Conservation (phyloP, 1,139 yeast genomes). For the Debaryomyces robertsiae region DNA sequence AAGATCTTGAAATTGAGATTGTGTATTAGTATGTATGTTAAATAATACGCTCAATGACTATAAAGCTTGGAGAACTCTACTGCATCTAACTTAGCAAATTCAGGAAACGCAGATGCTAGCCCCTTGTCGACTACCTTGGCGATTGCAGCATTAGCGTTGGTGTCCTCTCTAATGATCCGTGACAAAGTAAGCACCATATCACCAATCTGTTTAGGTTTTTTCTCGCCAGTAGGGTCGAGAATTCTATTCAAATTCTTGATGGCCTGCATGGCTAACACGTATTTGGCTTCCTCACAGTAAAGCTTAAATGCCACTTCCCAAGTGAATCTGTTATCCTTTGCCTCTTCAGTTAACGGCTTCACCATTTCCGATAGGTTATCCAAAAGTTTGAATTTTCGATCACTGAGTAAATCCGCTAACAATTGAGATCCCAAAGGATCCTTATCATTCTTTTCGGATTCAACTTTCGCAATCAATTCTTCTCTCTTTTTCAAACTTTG, state of each 20-base stretch:
- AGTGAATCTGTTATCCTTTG: constrained; percentile 34
- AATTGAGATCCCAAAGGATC: constrained; percentile 53
- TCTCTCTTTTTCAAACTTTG: constrained; percentile 40
- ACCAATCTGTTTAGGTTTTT: constrained; percentile 27
- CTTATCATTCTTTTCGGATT: constrained; percentile 45
- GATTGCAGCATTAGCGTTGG: constrained; percentile 41
- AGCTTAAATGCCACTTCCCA: constrained; percentile 44
- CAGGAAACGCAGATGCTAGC: constrained; percentile 33
- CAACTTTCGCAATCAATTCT: constrained; percentile 43
- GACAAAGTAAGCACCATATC: constrained; percentile 30
- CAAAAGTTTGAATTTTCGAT: constrained; percentile 29
- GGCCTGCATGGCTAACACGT: constrained; percentile 50
- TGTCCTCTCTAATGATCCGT: constrained; percentile 27
- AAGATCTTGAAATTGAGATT: constrained; percentile 29
- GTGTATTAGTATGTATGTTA: constrained; percentile 1
- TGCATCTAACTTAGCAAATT: constrained; percentile 4
- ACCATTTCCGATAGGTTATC: constrained; percentile 32
- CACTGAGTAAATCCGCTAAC: constrained; percentile 29
- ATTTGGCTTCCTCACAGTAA: constrained; percentile 45
- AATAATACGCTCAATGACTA: constrained; percentile 12
- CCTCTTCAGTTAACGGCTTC: constrained; percentile 40
- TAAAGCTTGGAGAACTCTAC: constrained; percentile 15
- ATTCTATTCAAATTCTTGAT: constrained; percentile 40
- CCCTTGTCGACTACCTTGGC: constrained; percentile 50
- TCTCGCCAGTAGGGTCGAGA: constrained; percentile 21